Base-by-base conservation (phyloP, 345 rosid genomes). In the Salix caprea region DNA sequence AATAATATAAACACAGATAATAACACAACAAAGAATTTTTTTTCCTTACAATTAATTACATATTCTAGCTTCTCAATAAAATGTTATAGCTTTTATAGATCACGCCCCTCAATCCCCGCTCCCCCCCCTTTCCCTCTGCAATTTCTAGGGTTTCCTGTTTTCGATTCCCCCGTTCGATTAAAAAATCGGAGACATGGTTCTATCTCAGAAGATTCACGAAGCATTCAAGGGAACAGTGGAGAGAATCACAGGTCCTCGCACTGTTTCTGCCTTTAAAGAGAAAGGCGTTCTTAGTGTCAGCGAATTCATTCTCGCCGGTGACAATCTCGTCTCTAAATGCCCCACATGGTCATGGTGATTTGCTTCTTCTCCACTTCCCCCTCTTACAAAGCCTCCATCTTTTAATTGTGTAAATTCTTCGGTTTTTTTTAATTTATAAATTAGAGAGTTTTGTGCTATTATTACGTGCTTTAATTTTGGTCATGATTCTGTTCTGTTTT, bases 321-420 rank as follows among this genome's bases (percentile, higher is more conserved):
- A 96, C 74, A 96, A 96, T 81, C 98, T 96, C 79, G 99, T 94
- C 80, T 86, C 97, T 70, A 96, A 96, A 83, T 96, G 99, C 83
- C 99, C 99, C 24, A 96, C 99, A 76, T 94, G 99, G 99, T 96
- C 98, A 37, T 96, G 99, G 99, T 93, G 85, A 68, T 36, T 44
- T 65, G 13, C 42, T 16, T 24, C 76, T 46, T n/a, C 30, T 1
- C 40, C 36, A 12, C 28, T 26, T 14, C 24, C 75, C 34, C 28
- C 2, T 3, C 36, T 50, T 6, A 15, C 11, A n/a, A n/a, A n/a
- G 24, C 24, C 2, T 39, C 12, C 9, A 12, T 24, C 10, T 70
- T 9, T 11, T 40, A 42, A 46, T 15, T 10, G 64, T 58, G 64
- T n/a, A n/a, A 23, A 58, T 23, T 58, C 64, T n/a, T 58, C 28